Conservation (phyloP, 352 stramenopile genomes). For the Globisporangium cylindrosporum region DNA sequence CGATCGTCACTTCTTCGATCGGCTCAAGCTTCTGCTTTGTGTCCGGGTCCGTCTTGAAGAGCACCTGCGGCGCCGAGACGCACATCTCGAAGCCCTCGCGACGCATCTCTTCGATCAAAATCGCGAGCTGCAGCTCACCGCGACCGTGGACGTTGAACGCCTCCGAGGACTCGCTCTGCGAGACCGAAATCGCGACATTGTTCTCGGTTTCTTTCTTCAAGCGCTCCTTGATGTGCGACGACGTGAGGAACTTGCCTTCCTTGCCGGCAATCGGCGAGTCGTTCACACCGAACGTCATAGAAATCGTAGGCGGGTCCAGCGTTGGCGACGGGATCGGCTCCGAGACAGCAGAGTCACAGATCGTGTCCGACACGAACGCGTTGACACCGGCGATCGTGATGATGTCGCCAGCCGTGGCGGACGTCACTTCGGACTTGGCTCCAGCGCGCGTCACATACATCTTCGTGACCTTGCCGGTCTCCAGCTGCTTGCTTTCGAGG, state of each 20-base stretch:
- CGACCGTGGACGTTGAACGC: conserved; percentile 95
- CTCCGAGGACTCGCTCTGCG: conserved; percentile 83
- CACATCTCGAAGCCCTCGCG: conserved; percentile 98
- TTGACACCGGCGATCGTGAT: conserved; percentile 96
- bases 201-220: conserved; percentile 95
- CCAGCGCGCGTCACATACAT: conserved; percentile 85
- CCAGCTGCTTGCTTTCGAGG: conserved; percentile 77
- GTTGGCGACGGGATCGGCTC: conserved; percentile 91
- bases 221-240: conserved; percentile 92
- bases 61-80: conserved; percentile 95
- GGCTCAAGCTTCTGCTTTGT: conserved; percentile 87
- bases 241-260: conserved; percentile 97
- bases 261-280: conserved; percentile 94
- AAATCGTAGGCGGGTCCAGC: conserved; percentile 96
- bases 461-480: conserved; percentile 82
- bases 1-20: conserved; percentile 94
- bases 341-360: conserved; percentile 67
- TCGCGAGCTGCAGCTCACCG: conserved; percentile 97
- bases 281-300: conserved; percentile 98
- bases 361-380: conserved; percentile 88
- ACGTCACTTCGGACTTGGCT: conserved; percentile 80
- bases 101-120: conserved; percentile 98
- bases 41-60: conserved; percentile 88
- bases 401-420: conserved; percentile 93
- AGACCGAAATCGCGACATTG: conserved; percentile 97